Evolutionary conservation across 148 eudicot species (phyloP), one percentile per base, ranked within the genome.

Genomic region (Salicornia ramosissima): DNA sequence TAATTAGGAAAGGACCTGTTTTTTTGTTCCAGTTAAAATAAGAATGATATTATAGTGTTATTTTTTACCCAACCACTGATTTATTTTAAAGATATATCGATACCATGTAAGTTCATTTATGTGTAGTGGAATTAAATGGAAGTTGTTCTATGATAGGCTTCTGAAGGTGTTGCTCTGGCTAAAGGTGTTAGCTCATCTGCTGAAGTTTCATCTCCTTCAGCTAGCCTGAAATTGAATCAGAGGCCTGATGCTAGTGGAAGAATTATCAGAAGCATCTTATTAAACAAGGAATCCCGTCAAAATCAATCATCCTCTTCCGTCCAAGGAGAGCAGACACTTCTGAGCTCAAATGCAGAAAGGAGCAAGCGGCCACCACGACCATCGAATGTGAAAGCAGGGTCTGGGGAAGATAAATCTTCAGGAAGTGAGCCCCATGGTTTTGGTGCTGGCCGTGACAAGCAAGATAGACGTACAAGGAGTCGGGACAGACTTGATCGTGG

Each of bases 401-500:
- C 79, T 59, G 60, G 33, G 29, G 98, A 85, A 70, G 92, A 86
- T 42, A 86, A 86, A 76, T 70, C 74, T 69, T 26, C 62, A 10
- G 79, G 69, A 31, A 80, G 73, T 77, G 87, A 85, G 52, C 49
- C 67, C 36, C 83, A 74, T 79, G 84, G 80, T 74, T 71, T 73
- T 30, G 73, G 73, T 61, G 24, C 66, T 65, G 67, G 73, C 52
- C 85, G 79, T 57, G 98, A 90, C 57, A 93, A 82, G 81, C 96
- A 80, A 77, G 89, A 94, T 71, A 87, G 82, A 67, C 89, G 95
- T 39, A 78, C 86, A 39, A 85, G 96, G 77, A 89, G 89, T 61
- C 88, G 77, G 82, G 98, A 93, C 72, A 88, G 96, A 80, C 90
- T 87, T 79, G 98, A 93, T 84, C 96, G 88, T 77, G 95, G 90